A percentile compares a stretch with the other conserved stretches of the same genome.
Conservation (phyloP, 768 basidiomycete species). For the Trametes elegans region DNA sequence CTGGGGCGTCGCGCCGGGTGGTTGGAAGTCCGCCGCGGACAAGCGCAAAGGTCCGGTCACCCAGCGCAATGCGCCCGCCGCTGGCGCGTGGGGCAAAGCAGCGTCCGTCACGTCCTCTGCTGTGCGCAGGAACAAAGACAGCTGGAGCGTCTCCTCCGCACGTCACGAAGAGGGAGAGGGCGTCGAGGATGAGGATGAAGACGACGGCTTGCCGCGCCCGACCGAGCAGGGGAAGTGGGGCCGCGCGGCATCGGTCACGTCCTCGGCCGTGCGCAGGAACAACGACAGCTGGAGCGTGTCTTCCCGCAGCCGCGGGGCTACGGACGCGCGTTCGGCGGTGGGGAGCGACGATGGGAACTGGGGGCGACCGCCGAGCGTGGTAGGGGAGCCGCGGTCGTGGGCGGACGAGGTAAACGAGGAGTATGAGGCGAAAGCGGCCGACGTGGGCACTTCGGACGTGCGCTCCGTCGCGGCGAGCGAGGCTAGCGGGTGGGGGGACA, state of each 20-base stretch:
- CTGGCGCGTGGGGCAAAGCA: constrained; percentile 9
- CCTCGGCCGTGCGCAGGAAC: constrained; percentile 12
- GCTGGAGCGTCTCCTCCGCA: constrained; percentile 6
- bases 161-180: background rate
- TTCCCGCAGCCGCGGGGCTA: background rate
- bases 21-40: no score
- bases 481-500: constrained; percentile 14
- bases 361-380: constrained; percentile 7
- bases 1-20: background rate
- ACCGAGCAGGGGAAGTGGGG: constrained; percentile 3
- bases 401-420: constrained; percentile 4
- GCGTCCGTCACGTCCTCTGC: constrained; percentile 8
- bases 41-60: no score
- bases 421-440: background rate
- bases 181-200: background rate
- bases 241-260: constrained; percentile 7
- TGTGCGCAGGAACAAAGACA: constrained; percentile 7
- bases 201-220: background rate
- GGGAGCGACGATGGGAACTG: constrained; percentile 8
- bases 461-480: constrained; percentile 14
- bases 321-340: background rate
- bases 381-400: background rate
- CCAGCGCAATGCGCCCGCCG: background rate
- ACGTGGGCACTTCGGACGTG: background rate
- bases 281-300: constrained; percentile 12